Conservation (phyloP, 208 protist genomes). For the Acanthamoeba quina region DNA sequence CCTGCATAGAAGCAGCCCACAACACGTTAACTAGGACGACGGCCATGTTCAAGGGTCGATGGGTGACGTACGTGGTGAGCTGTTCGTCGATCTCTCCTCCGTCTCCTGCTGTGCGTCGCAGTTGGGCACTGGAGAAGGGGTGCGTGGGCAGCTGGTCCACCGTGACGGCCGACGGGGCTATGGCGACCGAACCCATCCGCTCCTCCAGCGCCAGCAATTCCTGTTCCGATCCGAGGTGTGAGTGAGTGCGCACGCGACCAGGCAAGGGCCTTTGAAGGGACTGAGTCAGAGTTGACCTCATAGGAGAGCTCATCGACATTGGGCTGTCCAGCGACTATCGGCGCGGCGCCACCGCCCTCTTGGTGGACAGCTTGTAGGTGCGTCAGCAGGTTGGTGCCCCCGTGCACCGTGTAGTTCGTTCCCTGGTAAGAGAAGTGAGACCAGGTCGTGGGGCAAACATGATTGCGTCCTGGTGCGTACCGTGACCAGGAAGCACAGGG, state of each 20-base stretch:
- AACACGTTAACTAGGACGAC: neutral
- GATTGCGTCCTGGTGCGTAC: neutral
- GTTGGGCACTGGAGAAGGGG: neutral
- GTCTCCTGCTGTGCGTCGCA: neutral
- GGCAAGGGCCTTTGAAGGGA: no score
- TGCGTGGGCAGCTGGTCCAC: constrained; percentile 11
- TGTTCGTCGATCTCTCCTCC: neutral
- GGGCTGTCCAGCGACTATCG: neutral
- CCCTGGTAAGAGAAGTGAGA: neutral
- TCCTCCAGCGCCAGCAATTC: constrained; percentile 24
- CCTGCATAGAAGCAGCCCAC: neutral
- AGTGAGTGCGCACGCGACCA: neutral
- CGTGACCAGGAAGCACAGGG: neutral
- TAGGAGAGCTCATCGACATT: neutral
- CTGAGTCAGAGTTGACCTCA: neutral
- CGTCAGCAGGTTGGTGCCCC: neutral
- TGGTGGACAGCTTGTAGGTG: neutral
- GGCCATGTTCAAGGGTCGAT: neutral
- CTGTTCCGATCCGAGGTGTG: neutral
- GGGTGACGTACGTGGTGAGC: neutral
- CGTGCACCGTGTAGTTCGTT: neutral
- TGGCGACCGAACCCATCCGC: neutral
- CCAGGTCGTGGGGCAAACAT: no score
- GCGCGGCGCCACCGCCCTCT: neutral
- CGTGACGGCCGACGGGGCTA: neutral